Evolutionary conservation across 495 filamentous ascomycete species (phyloP).

Genomic region (Aspergillus mulundensis): DNA sequence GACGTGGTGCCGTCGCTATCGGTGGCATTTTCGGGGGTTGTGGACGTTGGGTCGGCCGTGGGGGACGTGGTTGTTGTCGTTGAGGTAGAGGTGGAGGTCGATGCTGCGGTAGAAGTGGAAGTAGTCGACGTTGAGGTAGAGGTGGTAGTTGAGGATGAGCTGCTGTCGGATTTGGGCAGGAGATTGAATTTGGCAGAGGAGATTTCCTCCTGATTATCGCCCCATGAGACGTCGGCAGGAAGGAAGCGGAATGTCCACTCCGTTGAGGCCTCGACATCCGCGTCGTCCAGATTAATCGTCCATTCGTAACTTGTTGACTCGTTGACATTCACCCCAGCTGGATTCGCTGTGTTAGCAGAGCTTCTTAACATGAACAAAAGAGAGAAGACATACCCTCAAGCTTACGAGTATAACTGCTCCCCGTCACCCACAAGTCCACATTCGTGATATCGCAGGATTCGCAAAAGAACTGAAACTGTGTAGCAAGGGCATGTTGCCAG

Average conservation of each 20-base stretch:
- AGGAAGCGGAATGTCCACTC: constrained; percentile 12
- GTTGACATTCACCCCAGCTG: constrained; percentile 6
- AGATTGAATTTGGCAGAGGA: constrained; percentile 9
- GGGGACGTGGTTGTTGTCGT: neutral
- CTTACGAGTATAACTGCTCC: constrained; percentile 1
- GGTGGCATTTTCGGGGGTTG: neutral
- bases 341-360: neutral
- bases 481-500: neutral
- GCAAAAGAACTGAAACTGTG: neutral
- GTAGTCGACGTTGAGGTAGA: constrained; percentile 1
- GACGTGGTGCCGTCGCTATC: neutral
- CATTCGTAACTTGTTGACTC: constrained; percentile 1
- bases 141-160: neutral
- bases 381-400: neutral
- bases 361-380: neutral
- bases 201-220: constrained; percentile 4
- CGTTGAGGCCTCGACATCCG: neutral
- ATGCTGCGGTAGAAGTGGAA: neutral
- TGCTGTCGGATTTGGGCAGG: neutral
- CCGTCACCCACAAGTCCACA: constrained; percentile 12
- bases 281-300: constrained; percentile 4
- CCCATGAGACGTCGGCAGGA: neutral
- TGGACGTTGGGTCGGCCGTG: neutral
- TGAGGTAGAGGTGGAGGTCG: neutral
- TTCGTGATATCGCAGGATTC: neutral